A percentile compares a stretch with the other conserved stretches of the same genome.
phyloP scores from a whole-genome alignment of 2,329 filamentous ascomycete species.

The Pezicula radicicola region DNA sequence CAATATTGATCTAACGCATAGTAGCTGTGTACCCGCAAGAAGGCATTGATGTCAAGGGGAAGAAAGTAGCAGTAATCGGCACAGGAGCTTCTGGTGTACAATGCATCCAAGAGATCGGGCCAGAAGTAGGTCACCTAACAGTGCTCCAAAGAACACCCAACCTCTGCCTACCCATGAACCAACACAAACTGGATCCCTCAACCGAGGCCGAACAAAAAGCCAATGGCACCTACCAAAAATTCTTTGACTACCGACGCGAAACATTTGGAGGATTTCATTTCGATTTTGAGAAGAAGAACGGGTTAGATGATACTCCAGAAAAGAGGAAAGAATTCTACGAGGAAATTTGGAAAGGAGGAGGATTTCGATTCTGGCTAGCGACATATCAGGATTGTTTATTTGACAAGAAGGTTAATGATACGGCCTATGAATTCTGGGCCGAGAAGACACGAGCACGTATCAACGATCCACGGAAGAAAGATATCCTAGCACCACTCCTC shows the following conservation, averaged over 20 bases:
- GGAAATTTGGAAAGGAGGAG: constrained; percentile 41
- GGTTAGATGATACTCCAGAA: constrained; percentile 37
- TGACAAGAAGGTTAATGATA: constrained; percentile 38
- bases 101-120: constrained; percentile 23
- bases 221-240: constrained; percentile 31
- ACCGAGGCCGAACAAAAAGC: constrained; percentile 41
- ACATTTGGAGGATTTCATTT: constrained; percentile 51
- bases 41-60: constrained; percentile 44
- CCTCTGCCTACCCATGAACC: constrained; percentile 55
- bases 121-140: constrained; percentile 34
- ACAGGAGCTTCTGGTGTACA: constrained; percentile 30
- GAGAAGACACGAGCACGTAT: constrained; percentile 41
- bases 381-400: constrained; percentile 44
- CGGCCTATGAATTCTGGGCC: constrained; percentile 46
- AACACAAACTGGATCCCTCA: constrained; percentile 34
- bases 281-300: constrained; percentile 42
- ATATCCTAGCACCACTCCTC: constrained; percentile 41
- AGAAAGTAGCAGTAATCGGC: constrained; percentile 53
- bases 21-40: constrained; percentile 19
- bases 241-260: constrained; percentile 41
- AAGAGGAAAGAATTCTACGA: constrained; percentile 42
- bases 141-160: constrained; percentile 59
- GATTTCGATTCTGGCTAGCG: constrained; percentile 42
- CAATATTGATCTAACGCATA: not conserved
- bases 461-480: constrained; percentile 38